Conservation (phyloP, 139 green algal species). For the Closterium sp. region DNA sequence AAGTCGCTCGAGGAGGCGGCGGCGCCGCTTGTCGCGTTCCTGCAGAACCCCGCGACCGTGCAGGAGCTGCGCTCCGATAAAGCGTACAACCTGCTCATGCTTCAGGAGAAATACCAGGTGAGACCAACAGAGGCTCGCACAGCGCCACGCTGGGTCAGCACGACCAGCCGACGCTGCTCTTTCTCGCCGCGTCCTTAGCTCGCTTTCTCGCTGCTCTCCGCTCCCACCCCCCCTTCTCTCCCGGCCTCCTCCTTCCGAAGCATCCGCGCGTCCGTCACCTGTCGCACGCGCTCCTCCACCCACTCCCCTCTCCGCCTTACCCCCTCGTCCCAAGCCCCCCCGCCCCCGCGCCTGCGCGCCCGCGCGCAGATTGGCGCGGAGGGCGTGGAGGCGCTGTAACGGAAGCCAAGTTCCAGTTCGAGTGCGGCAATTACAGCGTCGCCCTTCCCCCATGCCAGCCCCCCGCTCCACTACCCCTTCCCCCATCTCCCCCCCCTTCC, state of each 20-base stretch:
- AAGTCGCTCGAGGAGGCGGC: conserved; percentile 74
- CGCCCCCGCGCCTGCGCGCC: neutral
- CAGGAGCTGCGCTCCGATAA: conserved; percentile 85
- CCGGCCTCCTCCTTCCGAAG: conserved; percentile 92
- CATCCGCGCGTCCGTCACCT: conserved; percentile 84
- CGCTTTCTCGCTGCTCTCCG: neutral
- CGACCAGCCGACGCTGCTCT: neutral
- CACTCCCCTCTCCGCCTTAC: neutral
- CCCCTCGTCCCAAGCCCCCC: neutral
- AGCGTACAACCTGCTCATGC: conserved; percentile 83
- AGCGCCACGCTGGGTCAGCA: neutral
- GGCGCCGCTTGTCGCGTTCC: conserved; percentile 85
- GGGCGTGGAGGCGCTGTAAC: conserved; percentile 93
- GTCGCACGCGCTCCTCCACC: neutral
- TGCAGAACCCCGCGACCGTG: conserved; percentile 82
- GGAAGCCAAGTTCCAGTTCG: conserved; percentile 97
- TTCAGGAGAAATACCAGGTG: conserved; percentile 53
- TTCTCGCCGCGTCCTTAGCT: neutral
- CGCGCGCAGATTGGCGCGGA: conserved; percentile 72
- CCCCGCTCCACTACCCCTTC: neutral
- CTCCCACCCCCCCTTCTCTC: neutral
- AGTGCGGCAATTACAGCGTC: conserved; percentile 95
- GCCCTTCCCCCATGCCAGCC: conserved; percentile 1
- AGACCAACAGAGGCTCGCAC: neutral
- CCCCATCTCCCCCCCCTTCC: neutral